Evolutionary conservation across 2,329 filamentous ascomycete genomes (phyloP), one percentile per base, ranked within the genome.

Genomic region (Leptodontidium sp.): DNA sequence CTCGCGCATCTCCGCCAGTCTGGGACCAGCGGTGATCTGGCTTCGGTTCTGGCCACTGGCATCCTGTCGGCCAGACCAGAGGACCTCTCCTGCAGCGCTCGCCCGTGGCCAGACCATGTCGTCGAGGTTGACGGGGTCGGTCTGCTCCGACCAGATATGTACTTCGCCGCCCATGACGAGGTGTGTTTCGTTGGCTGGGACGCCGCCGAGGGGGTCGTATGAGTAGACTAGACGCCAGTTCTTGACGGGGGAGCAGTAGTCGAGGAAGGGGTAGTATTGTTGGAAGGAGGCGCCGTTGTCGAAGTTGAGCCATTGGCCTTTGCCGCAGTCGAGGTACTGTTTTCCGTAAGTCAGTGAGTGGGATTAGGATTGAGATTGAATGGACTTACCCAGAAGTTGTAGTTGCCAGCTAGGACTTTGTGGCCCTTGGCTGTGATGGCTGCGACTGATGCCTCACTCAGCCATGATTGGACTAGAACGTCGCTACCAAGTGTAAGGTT

Each of bases 191-290:
- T 89, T 84, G 11, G 80, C 81, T 0, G 90, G 86, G 4, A 97
- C 84, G 57, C 87, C 87, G 2, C 82, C 84, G 3, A 89, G 82
- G 0, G 93, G 93, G 77, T 97, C 90, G 79, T 95, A 92, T 24
- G 88, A 87, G 84, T 97, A 97, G 68, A 95, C 86, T 35, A 93
- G 83, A 7, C 89, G 87, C 94, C 94, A 97, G 81, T 87, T 92
- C 82, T 97, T 93, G 77, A 85, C 84, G 1, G 94, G 94, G 0
- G 83, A 82, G 81, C 93, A 97, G 86, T 94, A 97, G 82, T 97
- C 93, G 68, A 83, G 81, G 82, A 92, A 97, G 0, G 93, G 93
- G 78, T 86, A 93, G 80, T 82, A 87, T 1, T 75, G 71, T 21
- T 83, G 73, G 72, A 85, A 86, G 17, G 84, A 80, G 1, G 79